phyloP scores from a whole-genome alignment of 306 rosid species.

The Argentina anserina region DNA sequence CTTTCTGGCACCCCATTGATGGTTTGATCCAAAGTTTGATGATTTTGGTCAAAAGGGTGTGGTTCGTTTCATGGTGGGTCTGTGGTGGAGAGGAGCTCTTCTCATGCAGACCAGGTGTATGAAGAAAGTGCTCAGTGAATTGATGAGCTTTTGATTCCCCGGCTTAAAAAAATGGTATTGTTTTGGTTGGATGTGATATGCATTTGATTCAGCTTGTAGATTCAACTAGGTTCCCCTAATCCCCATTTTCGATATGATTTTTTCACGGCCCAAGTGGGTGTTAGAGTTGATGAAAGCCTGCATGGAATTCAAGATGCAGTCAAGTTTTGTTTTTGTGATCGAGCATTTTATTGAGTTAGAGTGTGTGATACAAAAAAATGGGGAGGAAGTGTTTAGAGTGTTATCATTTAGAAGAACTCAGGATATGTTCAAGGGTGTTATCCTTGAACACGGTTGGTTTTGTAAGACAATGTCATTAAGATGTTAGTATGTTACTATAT shows the following conservation, averaged over 20 bases:
- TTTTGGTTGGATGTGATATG: background rate
- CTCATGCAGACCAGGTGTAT: conserved; percentile 23
- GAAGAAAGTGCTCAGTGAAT: conserved; percentile 25
- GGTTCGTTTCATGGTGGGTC: conserved; percentile 2
- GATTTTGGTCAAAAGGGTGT: conserved; percentile 27
- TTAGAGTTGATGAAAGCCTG: background rate
- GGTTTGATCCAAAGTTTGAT: conserved; percentile 18
- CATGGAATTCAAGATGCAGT: background rate
- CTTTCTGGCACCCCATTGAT: conserved; percentile 20
- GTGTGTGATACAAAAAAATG: background rate
- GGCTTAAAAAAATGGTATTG: conserved; percentile 49
- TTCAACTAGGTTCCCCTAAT: background rate
- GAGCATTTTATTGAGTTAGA: background rate
- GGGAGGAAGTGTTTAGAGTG: background rate
- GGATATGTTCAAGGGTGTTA: background rate
- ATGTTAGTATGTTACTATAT: background rate
- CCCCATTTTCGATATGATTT: background rate
- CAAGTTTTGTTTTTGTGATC: background rate
- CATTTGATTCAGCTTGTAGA: background rate
- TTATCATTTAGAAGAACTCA: background rate
- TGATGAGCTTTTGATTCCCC: conserved; percentile 27
- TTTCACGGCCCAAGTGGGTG: background rate
- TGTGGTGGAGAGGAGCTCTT: conserved; percentile 17
- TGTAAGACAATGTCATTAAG: background rate
- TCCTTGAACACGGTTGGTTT: background rate